phyloP scores from a whole-genome alignment of 441 rosid genomes.

The Omphalea diandra region DNA sequence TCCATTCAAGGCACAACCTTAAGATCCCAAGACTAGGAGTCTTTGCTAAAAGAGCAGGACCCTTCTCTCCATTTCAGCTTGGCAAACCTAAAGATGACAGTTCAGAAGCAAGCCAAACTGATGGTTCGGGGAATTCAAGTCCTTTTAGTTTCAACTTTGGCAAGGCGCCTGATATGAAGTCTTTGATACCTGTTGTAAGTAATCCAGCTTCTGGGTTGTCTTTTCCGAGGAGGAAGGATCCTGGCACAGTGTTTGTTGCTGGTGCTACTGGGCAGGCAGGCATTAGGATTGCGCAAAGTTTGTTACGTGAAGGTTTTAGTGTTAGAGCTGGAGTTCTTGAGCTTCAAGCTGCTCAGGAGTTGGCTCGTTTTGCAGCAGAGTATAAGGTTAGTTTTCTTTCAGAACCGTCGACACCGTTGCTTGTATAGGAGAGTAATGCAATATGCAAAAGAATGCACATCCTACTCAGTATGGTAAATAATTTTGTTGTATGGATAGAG shows the following conservation, averaged over 20 bases:
- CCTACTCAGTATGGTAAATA: no score
- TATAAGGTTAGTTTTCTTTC: conserved; percentile 58
- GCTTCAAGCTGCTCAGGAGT: conserved; percentile 78
- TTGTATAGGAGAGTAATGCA: not conserved
- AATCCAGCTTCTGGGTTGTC: conserved; percentile 52
- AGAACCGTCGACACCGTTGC: not conserved
- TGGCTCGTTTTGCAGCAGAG: conserved; percentile 74
- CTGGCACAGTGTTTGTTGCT: conserved; percentile 85
- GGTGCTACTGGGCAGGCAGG: conserved; percentile 97
- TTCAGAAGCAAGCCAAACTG: conserved; percentile 32
- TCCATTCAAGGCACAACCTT: conserved; percentile 36
- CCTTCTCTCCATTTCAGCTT: conserved; percentile 43
- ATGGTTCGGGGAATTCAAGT: conserved; percentile 36
- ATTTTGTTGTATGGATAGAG: no score
- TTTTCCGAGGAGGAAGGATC: conserved; percentile 65
- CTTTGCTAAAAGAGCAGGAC: conserved; percentile 51
- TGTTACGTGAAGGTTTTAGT: conserved; percentile 73
- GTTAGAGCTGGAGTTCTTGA: conserved; percentile 92
- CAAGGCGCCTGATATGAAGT: conserved; percentile 54
- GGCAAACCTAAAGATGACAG: conserved; percentile 40
- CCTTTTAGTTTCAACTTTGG: conserved; percentile 69
- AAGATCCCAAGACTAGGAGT: conserved; percentile 45
- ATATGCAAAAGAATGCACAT: no score
- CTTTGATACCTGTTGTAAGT: conserved; percentile 57
- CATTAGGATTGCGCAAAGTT: conserved; percentile 65